Evolutionary conservation across 2,329 filamentous ascomycete species (phyloP), one percentile per base, ranked within the genome.

Genomic region (Clarireedia sp.): DNA sequence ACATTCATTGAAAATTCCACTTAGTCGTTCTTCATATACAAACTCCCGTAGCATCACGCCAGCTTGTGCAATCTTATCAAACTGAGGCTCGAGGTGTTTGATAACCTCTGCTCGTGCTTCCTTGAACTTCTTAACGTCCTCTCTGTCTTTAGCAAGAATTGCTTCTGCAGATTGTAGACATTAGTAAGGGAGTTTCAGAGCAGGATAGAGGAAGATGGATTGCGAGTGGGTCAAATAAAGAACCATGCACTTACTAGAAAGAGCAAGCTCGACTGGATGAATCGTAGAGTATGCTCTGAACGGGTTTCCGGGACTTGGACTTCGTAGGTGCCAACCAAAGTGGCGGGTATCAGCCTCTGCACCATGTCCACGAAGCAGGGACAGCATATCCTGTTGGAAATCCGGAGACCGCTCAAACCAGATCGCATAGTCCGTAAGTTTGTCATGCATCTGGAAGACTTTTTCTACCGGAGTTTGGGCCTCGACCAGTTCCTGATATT

Each of bases 61-160:
- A 24, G 59, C 26, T 41, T 56, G 24, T 14, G 55, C 6, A 44
- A 53, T 41, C 36, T 40, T 45, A n/a, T 48, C 24, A 43, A 59
- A 57, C 12, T 54, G 54, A 47, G 44, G 46, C n/a, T 59, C 54
- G 5, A 56, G 23, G 6, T 41, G 36, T 9, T 38, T 21, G 4
- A 58, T 44, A 23, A 52, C 12, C 3, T 17, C 29, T 19, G 53
- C 47, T 38, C 56, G 36, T 5, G 43, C 44, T 37, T 36, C 17
- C 36, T 58, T 58, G 29, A 58, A 52, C 24, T 49, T 38, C 14
- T 6, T 7, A 9, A 46, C 24, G 49, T 52, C 38, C n/a, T 56
- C 53, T 29, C 17, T 37, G 12, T 49, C 43, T 38, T 48, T 37
- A 8, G 48, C 37, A 45, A 36, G 3, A 19, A 49, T 52, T n/a